phyloP scores from a whole-genome alignment of 495 filamentous ascomycete genomes.

The Pyrenula massariospora region DNA sequence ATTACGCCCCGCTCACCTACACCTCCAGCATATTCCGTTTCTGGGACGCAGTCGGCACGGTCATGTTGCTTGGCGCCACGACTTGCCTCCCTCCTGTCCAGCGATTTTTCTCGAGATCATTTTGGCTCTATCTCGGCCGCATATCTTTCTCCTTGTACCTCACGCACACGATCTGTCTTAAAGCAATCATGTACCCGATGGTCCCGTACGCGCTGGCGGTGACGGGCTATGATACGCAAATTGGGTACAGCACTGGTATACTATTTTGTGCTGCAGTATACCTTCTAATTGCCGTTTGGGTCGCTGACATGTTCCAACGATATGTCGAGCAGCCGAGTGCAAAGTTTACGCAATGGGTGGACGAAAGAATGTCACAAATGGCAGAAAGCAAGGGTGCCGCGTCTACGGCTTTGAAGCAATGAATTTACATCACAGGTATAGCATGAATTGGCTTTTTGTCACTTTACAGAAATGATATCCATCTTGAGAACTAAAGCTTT shows the following conservation, averaged over 20 bases:
- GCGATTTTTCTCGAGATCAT: neutral
- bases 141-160: neutral
- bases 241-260: neutral
- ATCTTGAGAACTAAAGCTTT: no score
- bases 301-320: neutral
- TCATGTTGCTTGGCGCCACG: neutral
- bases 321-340: neutral
- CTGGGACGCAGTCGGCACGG: neutral
- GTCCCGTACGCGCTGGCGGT: neutral
- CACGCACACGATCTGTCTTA: neutral
- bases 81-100: neutral
- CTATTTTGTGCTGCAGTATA: neutral
- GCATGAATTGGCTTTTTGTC: no score
- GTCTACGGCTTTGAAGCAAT: neutral
- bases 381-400: neutral
- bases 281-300: neutral
- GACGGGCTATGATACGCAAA: neutral
- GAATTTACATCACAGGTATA: no score
- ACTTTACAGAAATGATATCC: no score
- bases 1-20: neutral
- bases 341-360: neutral
- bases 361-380: neutral
- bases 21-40: neutral
- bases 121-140: neutral
- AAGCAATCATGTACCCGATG: neutral